Evolutionary conservation across 345 rosid species (phyloP).

Genomic region (Luvunga scandens): DNA sequence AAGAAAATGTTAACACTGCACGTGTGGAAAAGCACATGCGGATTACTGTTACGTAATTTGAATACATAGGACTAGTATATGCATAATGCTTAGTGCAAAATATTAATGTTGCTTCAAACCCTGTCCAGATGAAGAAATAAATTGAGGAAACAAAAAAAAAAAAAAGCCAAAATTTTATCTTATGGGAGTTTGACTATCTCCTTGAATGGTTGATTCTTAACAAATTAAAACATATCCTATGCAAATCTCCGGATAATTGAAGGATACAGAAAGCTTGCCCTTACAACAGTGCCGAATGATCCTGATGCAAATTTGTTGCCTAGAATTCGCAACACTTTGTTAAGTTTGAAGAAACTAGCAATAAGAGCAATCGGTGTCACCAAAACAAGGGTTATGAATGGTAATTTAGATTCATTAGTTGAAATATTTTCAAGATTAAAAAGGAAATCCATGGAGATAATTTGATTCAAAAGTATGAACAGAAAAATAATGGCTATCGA

Average conservation of each 20-base stretch:
- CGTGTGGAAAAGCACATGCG: too few relatives aligned
- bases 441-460: neutral
- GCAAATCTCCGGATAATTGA: neutral
- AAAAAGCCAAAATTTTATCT: neutral
- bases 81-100: neutral
- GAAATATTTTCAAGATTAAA: neutral
- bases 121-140: too few relatives aligned
- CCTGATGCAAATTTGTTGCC: too few relatives aligned
- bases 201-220: neutral
- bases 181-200: too few relatives aligned
- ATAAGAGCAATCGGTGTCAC: too few relatives aligned
- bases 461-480: neutral
- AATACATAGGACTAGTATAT: neutral
- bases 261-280: neutral
- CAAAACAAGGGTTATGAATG: neutral
- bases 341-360: too few relatives aligned
- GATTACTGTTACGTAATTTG: too few relatives aligned
- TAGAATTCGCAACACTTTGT: too few relatives aligned
- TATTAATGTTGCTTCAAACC: neutral
- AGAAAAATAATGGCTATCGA: neutral
- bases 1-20: neutral
- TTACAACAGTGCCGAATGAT: neutral
- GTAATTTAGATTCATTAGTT: neutral
- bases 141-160: too few relatives aligned
- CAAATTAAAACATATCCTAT: neutral